phyloP scores from a whole-genome alignment of 2,329 filamentous ascomycete species.

The Ascochyta clinopodiicola region DNA sequence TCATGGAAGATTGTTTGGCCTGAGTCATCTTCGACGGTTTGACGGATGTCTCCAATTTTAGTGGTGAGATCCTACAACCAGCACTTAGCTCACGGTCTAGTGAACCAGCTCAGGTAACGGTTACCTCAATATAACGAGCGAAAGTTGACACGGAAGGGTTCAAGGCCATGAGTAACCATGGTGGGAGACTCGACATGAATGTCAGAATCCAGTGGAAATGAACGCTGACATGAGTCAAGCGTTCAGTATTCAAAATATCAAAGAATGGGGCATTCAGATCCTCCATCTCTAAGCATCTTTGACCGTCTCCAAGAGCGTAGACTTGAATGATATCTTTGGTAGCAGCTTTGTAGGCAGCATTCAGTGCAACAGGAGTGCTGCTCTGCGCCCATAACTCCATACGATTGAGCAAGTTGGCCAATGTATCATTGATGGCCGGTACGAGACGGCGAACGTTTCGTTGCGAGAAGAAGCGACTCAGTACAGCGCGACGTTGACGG shows the following conservation, averaged over 20 bases:
- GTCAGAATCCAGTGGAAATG: no score
- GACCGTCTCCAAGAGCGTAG: constrained; percentile 10
- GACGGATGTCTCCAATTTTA: no score
- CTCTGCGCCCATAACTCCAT: constrained; percentile 4
- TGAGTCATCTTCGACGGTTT: not conserved
- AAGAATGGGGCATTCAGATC: not conserved
- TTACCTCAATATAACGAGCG: no score
- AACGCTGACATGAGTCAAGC: no score
- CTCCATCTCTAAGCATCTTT: constrained; percentile 12
- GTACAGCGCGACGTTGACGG: constrained; percentile 7
- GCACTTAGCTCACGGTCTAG: no score
- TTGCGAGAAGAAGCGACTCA: constrained; percentile 11
- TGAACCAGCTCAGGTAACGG: no score
- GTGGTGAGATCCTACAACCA: no score
- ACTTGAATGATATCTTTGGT: constrained; percentile 7
- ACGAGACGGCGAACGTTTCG: constrained; percentile 7
- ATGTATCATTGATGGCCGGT: constrained; percentile 7
- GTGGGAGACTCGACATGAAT: no score
- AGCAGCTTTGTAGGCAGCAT: constrained; percentile 7
- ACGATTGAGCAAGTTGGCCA: not conserved
- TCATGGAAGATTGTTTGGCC: constrained; percentile 36
- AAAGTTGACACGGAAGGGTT: no score
- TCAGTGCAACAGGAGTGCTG: not conserved
- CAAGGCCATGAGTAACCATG: no score
- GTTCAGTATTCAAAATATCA: no score